Percentiles rank a stretch among this genome's conserved stretches.
Conservation (phyloP, 257 asterid species). For the Primulina tabacum region DNA sequence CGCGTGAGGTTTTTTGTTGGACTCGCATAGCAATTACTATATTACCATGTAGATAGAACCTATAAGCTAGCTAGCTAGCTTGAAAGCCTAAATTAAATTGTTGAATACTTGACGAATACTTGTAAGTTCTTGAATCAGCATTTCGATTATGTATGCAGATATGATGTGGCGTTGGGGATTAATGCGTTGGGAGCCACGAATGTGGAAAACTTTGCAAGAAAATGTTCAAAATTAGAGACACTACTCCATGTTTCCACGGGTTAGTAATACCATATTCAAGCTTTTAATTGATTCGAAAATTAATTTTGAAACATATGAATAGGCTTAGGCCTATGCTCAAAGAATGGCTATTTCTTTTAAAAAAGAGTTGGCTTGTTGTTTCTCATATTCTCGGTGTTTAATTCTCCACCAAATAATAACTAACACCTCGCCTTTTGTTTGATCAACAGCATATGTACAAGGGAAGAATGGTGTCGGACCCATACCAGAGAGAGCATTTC, state of each 20-base stretch:
- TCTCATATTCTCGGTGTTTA: too few species aligned
- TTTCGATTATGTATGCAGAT: constrained; percentile 26
- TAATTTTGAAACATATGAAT: too few species aligned
- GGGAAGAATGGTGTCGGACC: constrained; percentile 41
- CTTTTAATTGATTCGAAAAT: too few species aligned
- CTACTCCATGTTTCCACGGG: constrained; percentile 66
- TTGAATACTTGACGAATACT: neutral
- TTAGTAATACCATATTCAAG: constrained; percentile 8
- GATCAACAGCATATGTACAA: constrained; percentile 41
- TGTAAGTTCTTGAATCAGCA: too few species aligned
- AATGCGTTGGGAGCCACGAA: constrained; percentile 44
- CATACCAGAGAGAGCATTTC: constrained; percentile 37
- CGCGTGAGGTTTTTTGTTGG: too few species aligned
- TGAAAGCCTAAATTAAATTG: neutral
- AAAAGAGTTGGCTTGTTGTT: too few species aligned
- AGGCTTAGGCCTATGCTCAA: too few species aligned
- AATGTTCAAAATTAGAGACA: constrained; percentile 38
- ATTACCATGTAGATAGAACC: too few species aligned
- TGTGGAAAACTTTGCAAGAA: constrained; percentile 39
- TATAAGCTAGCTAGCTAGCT: neutral
- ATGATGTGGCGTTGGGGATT: constrained; percentile 47
- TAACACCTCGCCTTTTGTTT: neutral
- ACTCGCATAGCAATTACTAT: too few species aligned
- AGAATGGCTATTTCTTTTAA: too few species aligned
- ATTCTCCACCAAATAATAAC: neutral